Evolutionary conservation across 306 rosid species (phyloP), one percentile per base, ranked within the genome.

Genomic region (Malus sylvestris): DNA sequence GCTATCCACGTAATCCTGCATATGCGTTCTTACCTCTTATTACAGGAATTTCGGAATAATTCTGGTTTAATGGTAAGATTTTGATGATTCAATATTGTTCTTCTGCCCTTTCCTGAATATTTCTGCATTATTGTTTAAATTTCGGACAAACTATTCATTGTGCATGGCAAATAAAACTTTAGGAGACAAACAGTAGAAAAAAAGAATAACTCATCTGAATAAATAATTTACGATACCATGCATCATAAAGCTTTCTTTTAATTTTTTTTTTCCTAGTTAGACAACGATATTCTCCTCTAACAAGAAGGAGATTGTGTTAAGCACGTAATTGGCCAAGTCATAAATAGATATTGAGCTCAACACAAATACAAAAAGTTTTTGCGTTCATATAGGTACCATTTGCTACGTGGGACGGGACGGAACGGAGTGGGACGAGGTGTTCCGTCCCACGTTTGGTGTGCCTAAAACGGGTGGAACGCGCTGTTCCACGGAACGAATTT

Each of bases 1-100:
- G 51, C 16, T 33, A 20, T 35, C 27, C 70, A 35, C 70, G 27
- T 66, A 66, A 66, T 66, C 70, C 12, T 38, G 46, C 49, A 11
- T 2, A 19, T 14, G 35, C 38, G 16, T 4, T 66, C 23, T 35
- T 35, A 66, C 49, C 40, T 8, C 25, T 33, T 62, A 62, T 62
- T 66, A 10, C 18, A 35, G 46, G 49, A 35, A 66, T 66, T 64
- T 8, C 45, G 12, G 68, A 64, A 64, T 64, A 35, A 66, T 66
- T 66, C 70, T 62, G 70, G 70, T 29, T 64, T 62, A 74, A 62
- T 73, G 67, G 69, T 23, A 58, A 44, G 77, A 45, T 42, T 18
- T 18, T 16, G 77, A 73, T 74, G 46, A 49, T 61, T 62, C 70
- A 46, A 29, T 15, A 49, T 49, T 49, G 20, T 38, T 74, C 1